phyloP scores from a whole-genome alignment of 2,329 filamentous ascomycete genomes.

The Blastomyces parvus region DNA sequence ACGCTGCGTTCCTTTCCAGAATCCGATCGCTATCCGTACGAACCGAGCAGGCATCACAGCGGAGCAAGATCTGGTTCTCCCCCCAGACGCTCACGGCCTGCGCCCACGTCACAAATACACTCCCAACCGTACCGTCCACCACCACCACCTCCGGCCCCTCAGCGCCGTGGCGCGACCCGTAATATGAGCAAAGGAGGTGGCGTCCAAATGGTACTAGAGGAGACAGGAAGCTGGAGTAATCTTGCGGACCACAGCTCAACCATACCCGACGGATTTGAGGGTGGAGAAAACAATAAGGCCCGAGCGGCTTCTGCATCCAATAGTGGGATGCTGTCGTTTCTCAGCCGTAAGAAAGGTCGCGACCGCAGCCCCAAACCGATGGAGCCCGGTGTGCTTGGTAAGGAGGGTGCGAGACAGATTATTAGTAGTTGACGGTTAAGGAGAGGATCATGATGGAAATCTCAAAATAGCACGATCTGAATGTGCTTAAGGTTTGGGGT shows the following conservation, averaged over 20 bases:
- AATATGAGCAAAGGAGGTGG: slow-evolving; percentile 72
- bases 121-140: slow-evolving; percentile 31
- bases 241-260: slow-evolving; percentile 76
- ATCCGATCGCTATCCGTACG: slow-evolving; percentile 13
- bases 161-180: slow-evolving; percentile 52
- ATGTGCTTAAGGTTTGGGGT: not conserved
- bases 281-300: slow-evolving; percentile 28
- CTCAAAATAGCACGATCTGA: not conserved
- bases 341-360: slow-evolving; percentile 79
- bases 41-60: not conserved
- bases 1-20: slow-evolving; percentile 23
- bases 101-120: slow-evolving; percentile 21
- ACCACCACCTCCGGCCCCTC: slow-evolving; percentile 25
- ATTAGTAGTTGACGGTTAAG: slow-evolving; percentile 45
- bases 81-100: slow-evolving; percentile 19
- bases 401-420: slow-evolving; percentile 81
- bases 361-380: slow-evolving; percentile 90
- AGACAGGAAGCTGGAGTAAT: slow-evolving; percentile 82
- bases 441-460: slow-evolving; percentile 20
- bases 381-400: slow-evolving; percentile 85
- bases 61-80: slow-evolving; percentile 12
- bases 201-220: slow-evolving; percentile 83
- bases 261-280: slow-evolving; percentile 53
- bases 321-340: slow-evolving; percentile 79
- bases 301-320: slow-evolving; percentile 47